phyloP scores from a whole-genome alignment of 2,329 filamentous ascomycete genomes.

The Microsporum ferrugineum region DNA sequence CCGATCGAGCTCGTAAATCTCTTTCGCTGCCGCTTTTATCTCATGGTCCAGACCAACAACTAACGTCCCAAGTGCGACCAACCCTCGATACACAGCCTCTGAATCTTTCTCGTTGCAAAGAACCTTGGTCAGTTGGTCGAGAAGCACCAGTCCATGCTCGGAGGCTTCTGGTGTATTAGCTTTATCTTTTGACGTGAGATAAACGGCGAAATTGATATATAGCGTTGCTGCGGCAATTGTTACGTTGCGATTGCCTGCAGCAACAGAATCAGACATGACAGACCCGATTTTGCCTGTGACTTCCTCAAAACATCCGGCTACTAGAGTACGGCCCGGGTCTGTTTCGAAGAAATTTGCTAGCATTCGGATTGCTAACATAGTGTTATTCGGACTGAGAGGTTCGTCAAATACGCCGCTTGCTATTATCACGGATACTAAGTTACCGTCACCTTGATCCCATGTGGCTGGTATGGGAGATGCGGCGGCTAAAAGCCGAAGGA shows the following conservation, averaged over 20 bases:
- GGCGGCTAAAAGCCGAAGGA: conserved; percentile 70
- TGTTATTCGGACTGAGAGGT: conserved; percentile 61
- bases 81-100: conserved; percentile 69
- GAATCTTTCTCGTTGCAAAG: conserved; percentile 58
- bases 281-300: conserved; percentile 52
- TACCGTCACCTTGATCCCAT: conserved; percentile 43
- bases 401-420: conserved; percentile 47
- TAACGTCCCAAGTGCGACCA: conserved; percentile 75
- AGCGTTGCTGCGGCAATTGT: conserved; percentile 71
- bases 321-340: conserved; percentile 55
- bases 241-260: conserved; percentile 60
- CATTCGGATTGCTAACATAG: conserved; percentile 73
- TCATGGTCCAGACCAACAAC: conserved; percentile 48
- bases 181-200: conserved; percentile 44
- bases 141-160: conserved; percentile 41
- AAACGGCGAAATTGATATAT: conserved; percentile 73
- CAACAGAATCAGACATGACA: conserved; percentile 43
- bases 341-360: conserved; percentile 77
- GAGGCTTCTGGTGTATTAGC: conserved; percentile 31
- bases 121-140: conserved; percentile 53
- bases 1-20: conserved; percentile 43
- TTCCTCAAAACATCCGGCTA: conserved; percentile 46
- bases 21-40: conserved; percentile 46
- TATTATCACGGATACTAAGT: conserved; percentile 51
- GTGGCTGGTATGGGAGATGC: conserved; percentile 55